Percentiles rank a stretch among this genome's conserved stretches.
Evolutionary conservation across 495 filamentous ascomycete species (phyloP).

Genomic region (Xylaria longipes): DNA sequence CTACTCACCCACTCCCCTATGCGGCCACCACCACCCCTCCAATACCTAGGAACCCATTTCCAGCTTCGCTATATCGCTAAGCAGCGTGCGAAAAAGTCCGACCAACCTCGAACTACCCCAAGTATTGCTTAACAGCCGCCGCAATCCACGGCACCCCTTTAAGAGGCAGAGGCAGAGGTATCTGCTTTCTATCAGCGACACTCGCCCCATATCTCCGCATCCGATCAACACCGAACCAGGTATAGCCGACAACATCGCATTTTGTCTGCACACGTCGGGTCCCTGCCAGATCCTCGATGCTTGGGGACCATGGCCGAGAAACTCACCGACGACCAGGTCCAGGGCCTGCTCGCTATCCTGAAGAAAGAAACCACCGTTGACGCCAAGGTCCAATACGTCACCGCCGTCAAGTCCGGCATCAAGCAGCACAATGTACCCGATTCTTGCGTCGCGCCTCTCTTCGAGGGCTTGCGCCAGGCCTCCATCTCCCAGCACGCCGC

Average conservation of each 20-base stretch:
- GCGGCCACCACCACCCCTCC: slow-evolving; percentile 14
- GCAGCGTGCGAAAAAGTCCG: neutral
- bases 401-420: slow-evolving; percentile 79
- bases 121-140: neutral
- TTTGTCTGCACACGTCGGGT: slow-evolving; percentile 20
- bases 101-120: neutral
- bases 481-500: slow-evolving; percentile 73
- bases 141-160: slow-evolving; percentile 1
- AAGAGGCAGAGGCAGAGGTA: neutral
- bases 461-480: slow-evolving; percentile 73
- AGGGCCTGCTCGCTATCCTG: slow-evolving; percentile 68
- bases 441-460: slow-evolving; percentile 69
- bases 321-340: slow-evolving; percentile 68
- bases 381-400: slow-evolving; percentile 72
- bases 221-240: neutral
- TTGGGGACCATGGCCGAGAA: slow-evolving; percentile 55
- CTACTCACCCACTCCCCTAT: slow-evolving; percentile 13
- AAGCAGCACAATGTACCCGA: slow-evolving; percentile 88
- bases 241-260: neutral
- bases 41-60: neutral
- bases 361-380: slow-evolving; percentile 73
- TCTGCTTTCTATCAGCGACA: neutral
- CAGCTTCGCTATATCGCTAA: neutral
- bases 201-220: slow-evolving; percentile 2
- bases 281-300: slow-evolving; percentile 36